Evolutionary conservation across 805 yeast genomes (phyloP), one percentile per base, ranked within the genome.

Genomic region (Priceomyces fermenticarens): DNA sequence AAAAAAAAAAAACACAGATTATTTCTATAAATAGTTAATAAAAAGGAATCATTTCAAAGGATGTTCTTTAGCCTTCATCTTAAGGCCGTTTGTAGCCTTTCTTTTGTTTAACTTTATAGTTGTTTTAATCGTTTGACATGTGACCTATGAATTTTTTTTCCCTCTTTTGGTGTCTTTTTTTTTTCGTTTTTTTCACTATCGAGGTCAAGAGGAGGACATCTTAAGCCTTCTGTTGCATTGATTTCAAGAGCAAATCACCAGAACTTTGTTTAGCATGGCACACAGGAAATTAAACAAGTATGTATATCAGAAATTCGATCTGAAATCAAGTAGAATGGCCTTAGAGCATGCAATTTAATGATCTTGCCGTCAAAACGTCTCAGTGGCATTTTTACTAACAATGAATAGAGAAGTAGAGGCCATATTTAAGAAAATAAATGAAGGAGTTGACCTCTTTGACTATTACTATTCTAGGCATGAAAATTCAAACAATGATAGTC

Each of bases 401-500:
- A 9, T 11, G 12, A 4, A 32, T 38, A 67, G 72, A 49, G 72
- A 67, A 47, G 67, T 66, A 35, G 72, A 67, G 44, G 61, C 66
- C 28, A 60, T 70, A 39, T 70, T 70, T 57, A 70, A 70, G 41
- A 67, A 68, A 44, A 68, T 70, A 39, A 70, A 62, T 43, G 75
- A 70, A 44, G 75, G 75, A 12, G 56, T 70, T 43, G 72, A 70
- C 45, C 65, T 65, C 31, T 70, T 70, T 52, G 68, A 70, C 45
- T 70, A 70, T 46, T 70, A 70, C 50, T 66, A 59, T 48, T 63
- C 67, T n/a, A 57, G 75, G 30, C 71, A 68, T 38, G 73, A 70
- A 44, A 52, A 68, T 41, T 46, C 52, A 54, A 44, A 61, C 45
- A 63, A 63, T 43, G 74, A 70, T 42, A 63, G 70, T 42, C 75